Conservation (phyloP, 2,329 filamentous ascomycete species). For the Rhynchosporium graminicola region DNA sequence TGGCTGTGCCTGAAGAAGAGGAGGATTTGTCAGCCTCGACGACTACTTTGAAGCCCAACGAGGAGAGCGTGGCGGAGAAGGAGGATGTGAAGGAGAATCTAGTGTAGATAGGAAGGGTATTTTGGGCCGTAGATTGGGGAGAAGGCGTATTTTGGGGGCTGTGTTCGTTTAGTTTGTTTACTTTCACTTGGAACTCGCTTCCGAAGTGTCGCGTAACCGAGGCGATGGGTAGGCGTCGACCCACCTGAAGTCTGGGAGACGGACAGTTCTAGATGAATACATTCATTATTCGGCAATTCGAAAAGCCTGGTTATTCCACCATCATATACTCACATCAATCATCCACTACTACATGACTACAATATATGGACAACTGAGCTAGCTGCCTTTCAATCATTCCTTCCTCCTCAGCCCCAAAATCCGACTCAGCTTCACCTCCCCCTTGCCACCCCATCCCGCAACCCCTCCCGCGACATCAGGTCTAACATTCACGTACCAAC, state of each 20-base stretch:
- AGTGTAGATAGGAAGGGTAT: constrained; percentile 28
- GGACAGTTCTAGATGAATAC: not conserved
- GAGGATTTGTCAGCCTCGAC: constrained; percentile 33
- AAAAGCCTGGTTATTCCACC: too few relatives aligned
- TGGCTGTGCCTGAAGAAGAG: constrained; percentile 24
- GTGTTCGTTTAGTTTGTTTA: constrained; percentile 7
- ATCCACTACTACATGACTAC: too few relatives aligned
- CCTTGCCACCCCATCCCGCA: constrained; percentile 83
- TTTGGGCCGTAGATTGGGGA: not conserved
- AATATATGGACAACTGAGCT: not conserved
- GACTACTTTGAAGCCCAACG: constrained; percentile 30
- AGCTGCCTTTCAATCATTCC: constrained; percentile 16
- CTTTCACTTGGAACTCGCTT: not conserved
- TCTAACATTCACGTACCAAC: constrained; percentile 76
- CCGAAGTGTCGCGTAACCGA: not conserved
- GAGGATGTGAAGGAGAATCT: constrained; percentile 21
- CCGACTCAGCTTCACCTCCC: constrained; percentile 62
- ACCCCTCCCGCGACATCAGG: constrained; percentile 74
- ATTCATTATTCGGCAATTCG: not conserved
- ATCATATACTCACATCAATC: too few relatives aligned
- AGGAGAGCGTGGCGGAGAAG: constrained; percentile 14
- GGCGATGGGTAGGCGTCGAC: not conserved
- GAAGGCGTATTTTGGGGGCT: not conserved
- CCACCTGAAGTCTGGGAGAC: not conserved
- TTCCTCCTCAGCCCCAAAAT: constrained; percentile 62